Evolutionary conservation across 495 filamentous ascomycete species (phyloP).

Genomic region (Cladorrhinum samala): DNA sequence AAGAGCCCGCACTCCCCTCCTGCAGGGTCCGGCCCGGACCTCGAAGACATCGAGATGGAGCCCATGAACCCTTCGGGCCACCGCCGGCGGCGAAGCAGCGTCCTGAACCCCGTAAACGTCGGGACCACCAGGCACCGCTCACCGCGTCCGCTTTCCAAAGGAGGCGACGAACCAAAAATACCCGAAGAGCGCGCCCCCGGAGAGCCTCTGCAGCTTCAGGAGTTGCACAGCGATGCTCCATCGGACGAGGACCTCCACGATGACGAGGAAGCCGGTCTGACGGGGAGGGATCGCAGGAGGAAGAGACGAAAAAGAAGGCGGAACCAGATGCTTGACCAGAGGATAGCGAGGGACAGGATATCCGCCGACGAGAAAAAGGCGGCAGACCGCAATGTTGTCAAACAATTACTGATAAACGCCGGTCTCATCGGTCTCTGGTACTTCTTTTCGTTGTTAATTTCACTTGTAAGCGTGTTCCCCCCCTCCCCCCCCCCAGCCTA

Average conservation of each 20-base stretch:
- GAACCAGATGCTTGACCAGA: conserved; percentile 67
- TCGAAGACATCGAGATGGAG: conserved; percentile 44
- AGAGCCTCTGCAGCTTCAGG: conserved; percentile 20
- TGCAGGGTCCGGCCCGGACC: conserved; percentile 8
- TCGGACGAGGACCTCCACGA: conserved; percentile 72
- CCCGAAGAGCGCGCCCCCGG: conserved; percentile 32
- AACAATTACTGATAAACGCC: conserved; percentile 61
- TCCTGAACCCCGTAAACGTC: conserved; percentile 40
- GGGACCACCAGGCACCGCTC: conserved; percentile 38
- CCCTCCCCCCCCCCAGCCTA: background rate
- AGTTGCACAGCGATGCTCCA: conserved; percentile 21
- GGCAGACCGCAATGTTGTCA: conserved; percentile 65
- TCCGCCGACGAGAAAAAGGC: conserved; percentile 58
- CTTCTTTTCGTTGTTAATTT: conserved; percentile 88
- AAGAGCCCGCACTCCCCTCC: conserved; percentile 1
- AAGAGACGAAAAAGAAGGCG: conserved; percentile 58
- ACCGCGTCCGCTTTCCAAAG: conserved; percentile 44
- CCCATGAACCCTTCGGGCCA: conserved; percentile 40
- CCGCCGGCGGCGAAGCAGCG: conserved; percentile 55
- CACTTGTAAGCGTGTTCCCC: conserved; percentile 60
- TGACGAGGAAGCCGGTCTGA: conserved; percentile 86
- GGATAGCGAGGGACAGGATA: conserved; percentile 54
- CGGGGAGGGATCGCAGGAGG: conserved; percentile 60
- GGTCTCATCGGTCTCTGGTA: conserved; percentile 86
- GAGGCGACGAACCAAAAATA: conserved; percentile 33